phyloP scores from a whole-genome alignment of 805 yeast genomes.

The Ogataea nitratoaversa region DNA sequence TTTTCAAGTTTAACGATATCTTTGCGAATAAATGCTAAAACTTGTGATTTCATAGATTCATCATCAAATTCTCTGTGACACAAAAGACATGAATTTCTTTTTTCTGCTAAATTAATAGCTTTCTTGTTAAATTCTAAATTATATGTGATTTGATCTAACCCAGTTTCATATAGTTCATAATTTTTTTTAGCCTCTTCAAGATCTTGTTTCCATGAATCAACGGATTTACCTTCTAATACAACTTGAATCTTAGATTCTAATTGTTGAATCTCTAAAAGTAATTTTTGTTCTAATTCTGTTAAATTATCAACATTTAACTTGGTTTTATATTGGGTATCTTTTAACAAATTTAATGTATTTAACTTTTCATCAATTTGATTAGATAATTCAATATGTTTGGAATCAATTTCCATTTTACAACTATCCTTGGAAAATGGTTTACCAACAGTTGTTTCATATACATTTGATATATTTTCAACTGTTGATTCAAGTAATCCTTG shows the following conservation, averaged over 20 bases:
- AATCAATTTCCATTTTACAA: neutral
- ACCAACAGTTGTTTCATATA: slow-evolving; percentile 3
- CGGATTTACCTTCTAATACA: neutral
- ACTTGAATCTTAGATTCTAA: neutral
- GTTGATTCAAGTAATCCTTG: neutral
- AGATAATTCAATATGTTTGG: neutral
- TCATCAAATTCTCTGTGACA: slow-evolving; percentile 66
- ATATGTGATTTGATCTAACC: slow-evolving; percentile 63
- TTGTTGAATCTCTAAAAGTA: slow-evolving; percentile 4
- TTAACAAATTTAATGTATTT: neutral
- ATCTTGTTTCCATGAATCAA: neutral
- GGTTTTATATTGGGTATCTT: neutral
- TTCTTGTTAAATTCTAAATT: slow-evolving; percentile 64
- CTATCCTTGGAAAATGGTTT: neutral
- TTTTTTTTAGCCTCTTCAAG: slow-evolving; percentile 53
- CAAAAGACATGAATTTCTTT: slow-evolving; percentile 57
- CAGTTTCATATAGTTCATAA: slow-evolving; percentile 56
- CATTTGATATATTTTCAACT: neutral
- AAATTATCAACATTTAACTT: neutral
- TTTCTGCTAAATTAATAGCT: slow-evolving; percentile 62
- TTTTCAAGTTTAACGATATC: slow-evolving; percentile 20
- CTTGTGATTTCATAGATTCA: slow-evolving; percentile 15
- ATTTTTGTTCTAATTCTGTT: slow-evolving; percentile 4
- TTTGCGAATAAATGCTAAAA: slow-evolving; percentile 21
- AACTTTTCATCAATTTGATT: neutral